Conservation (phyloP, 768 basidiomycete genomes). For the Udeniomyces megalosporus region DNA sequence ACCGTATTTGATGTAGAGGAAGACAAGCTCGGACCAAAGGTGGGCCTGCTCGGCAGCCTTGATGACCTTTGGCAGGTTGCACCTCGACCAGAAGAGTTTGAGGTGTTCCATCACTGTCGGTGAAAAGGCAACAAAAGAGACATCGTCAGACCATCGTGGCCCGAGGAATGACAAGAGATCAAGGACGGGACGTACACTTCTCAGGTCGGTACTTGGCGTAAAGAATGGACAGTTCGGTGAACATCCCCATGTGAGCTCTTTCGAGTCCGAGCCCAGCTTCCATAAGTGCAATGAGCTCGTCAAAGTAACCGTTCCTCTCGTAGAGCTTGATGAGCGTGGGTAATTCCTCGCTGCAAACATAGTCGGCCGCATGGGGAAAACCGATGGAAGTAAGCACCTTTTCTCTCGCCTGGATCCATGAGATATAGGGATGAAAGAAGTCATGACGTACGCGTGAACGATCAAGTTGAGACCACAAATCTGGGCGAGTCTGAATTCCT, state of each 20-base stretch:
- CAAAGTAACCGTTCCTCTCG: conserved; percentile 81
- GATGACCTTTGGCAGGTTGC: conserved; percentile 99
- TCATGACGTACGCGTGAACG: conserved; percentile 52
- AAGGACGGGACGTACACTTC: conserved; percentile 47
- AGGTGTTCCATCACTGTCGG: conserved; percentile 91
- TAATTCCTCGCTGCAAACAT: conserved; percentile 50
- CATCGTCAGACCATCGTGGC: background rate
- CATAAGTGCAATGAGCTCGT: conserved; percentile 75
- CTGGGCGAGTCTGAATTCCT: conserved; percentile 92
- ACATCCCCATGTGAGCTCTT: conserved; percentile 97
- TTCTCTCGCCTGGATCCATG: conserved; percentile 22
- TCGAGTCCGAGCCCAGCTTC: conserved; percentile 88
- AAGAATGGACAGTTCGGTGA: conserved; percentile 80
- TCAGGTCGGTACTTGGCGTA: conserved; percentile 91
- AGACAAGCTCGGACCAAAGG: conserved; percentile 95
- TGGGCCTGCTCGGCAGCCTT: conserved; percentile 90
- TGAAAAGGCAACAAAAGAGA: background rate
- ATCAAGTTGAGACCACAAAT: conserved; percentile 97
- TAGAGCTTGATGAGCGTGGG: conserved; percentile 57
- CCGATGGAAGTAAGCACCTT: no score
- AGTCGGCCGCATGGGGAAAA: conserved; percentile 24
- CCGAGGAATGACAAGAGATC: background rate
- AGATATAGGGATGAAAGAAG: background rate
- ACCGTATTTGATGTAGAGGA: conserved; percentile 96
- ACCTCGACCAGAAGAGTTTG: conserved; percentile 70